Evolutionary conservation across 306 rosid genomes (phyloP).

Genomic region (Trifolium subterraneum): DNA sequence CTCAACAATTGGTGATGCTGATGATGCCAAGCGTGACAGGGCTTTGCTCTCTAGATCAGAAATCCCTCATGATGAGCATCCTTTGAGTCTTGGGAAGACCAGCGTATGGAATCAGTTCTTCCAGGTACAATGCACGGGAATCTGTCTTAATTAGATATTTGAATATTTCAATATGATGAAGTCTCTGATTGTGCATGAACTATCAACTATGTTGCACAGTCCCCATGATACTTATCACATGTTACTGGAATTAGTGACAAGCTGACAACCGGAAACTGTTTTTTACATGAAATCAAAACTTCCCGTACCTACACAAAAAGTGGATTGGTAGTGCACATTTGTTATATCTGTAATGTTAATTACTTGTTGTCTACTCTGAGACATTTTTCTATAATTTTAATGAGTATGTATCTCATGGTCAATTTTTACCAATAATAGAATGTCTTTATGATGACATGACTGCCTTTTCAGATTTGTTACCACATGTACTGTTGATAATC

Average conservation of each 20-base stretch:
- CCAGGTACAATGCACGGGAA: conserved; percentile 61
- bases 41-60: conserved; percentile 87
- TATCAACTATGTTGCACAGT: conserved; percentile 27
- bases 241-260: conserved; percentile 25
- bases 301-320: conserved; percentile 11
- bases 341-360: conserved; percentile 19
- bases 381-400: conserved; percentile 4
- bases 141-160: conserved; percentile 15
- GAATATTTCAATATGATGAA: conserved; percentile 14
- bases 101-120: conserved; percentile 98
- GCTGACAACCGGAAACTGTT: conserved; percentile 11
- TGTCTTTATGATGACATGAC: not conserved
- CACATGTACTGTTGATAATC: not conserved
- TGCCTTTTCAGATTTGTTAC: conserved; percentile 24
- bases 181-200: conserved; percentile 14
- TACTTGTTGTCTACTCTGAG: conserved; percentile 20
- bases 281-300: conserved; percentile 15
- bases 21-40: conserved; percentile 59
- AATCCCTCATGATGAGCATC: conserved; percentile 93
- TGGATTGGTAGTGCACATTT: conserved; percentile 6
- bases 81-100: conserved; percentile 94
- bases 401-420: not conserved
- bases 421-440: not conserved
- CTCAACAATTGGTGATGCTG: conserved; percentile 58
- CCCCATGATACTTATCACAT: conserved; percentile 4